Base-by-base conservation (phyloP, 768 basidiomycete genomes). In the Boletus sensibilis region DNA sequence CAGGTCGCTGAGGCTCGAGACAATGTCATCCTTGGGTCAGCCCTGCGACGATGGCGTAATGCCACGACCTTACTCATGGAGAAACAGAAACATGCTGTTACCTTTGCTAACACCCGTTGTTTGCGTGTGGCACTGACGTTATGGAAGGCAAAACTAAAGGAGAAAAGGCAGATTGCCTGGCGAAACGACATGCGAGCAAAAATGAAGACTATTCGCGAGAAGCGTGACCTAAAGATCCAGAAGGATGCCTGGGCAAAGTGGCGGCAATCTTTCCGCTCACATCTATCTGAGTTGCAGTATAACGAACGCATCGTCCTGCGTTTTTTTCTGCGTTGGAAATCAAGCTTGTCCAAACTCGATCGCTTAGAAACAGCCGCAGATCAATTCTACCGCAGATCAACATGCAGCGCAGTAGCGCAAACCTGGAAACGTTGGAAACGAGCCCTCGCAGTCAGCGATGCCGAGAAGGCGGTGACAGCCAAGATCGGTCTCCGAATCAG, bases 1-100 rank as follows among this genome's bases (percentile, higher is more conserved):
- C 89, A 94, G 69, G 82, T 93, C 48, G 75, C 74, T 31, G 76
- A 84, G 55, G 92, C 92, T 29, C 79, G 88, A 51, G 82, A 88
- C 57, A 79, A 79, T 58, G 77, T 90, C 56, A 66, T 89, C 41
- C 71, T 90, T 18, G 84, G 84, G 16, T 70, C 79, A 14, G 74
- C 73, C 45, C 64, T 93, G 23, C 81, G 83, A 51, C 78, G 74
- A 13, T 94, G 92, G 92, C 79, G 78, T 53, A 72, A 75, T 52
- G 68, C 68, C 12, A 69, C 75, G 7, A 66, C 67, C 14, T 69
- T 69, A 27, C 75, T 72, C 20, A 67, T 64, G 41, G 76, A 80
- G 46, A 65, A 74, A 39, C 75, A 76, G 41, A 70, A 72, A 14
- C 79, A 75, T 31, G 80, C 83, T 23, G 68, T 75, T 2, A 64